Evolutionary conservation across 257 asterid species (phyloP).

Genomic region (Oldenlandia corymbosa): DNA sequence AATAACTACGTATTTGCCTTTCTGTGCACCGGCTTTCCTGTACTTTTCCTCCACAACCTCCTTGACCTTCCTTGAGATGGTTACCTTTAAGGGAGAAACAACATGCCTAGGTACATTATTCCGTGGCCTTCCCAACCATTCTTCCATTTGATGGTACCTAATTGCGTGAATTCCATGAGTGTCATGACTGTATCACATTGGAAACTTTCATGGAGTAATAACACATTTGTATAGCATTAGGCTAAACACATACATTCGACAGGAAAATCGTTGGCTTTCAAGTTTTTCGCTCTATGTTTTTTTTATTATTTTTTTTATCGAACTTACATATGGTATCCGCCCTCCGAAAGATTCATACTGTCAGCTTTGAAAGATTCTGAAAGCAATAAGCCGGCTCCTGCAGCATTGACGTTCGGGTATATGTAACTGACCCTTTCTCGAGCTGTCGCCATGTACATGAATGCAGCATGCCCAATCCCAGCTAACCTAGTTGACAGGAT

Average conservation of each 20-base stretch:
- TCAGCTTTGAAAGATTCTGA: slow-evolving; percentile 63
- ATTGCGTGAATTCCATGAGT: background rate
- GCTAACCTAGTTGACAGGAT: slow-evolving; percentile 75
- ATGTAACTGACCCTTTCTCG: slow-evolving; percentile 72
- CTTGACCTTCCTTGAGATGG: slow-evolving; percentile 68
- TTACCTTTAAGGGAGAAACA: slow-evolving; percentile 58
- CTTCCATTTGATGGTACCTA: slow-evolving; percentile 75
- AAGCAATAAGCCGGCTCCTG: slow-evolving; percentile 73
- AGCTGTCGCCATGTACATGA: slow-evolving; percentile 76
- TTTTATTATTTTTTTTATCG: background rate
- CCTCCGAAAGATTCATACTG: slow-evolving; percentile 53
- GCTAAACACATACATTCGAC: background rate
- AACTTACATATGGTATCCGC: slow-evolving; percentile 70
- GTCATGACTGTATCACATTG: background rate
- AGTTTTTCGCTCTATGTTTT: background rate
- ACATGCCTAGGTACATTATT: slow-evolving; percentile 64
- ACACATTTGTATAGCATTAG: background rate
- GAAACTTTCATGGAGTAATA: background rate
- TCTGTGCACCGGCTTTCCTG: slow-evolving; percentile 52
- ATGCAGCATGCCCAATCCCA: slow-evolving; percentile 74
- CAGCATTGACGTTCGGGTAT: slow-evolving; percentile 80
- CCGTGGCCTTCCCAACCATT: slow-evolving; percentile 72
- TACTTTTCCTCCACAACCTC: slow-evolving; percentile 74
- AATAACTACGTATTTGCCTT: slow-evolving; percentile 70
- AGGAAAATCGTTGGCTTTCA: background rate